Evolutionary conservation across 805 yeast genomes (phyloP), one percentile per base, ranked within the genome.

Genomic region (Starmerella bombi): DNA sequence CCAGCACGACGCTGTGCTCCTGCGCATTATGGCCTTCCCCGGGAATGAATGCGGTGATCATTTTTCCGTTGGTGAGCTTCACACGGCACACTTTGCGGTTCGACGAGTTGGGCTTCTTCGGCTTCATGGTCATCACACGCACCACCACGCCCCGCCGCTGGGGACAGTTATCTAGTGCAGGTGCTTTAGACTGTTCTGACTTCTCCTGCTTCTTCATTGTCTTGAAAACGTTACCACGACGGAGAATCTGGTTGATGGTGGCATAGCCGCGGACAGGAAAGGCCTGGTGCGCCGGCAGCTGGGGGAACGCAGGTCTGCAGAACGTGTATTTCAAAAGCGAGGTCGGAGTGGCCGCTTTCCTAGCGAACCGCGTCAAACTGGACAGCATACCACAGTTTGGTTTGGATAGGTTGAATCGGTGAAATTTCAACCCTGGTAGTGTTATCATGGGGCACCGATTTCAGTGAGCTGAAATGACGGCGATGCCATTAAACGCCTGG

Each of bases 11-110:
- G 56, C 93, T 82, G 64, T 91, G 99, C 61, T 91, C 99, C 66
- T 91, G 97, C 18, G 93, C 66, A 57, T 91, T 91, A 62, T 91
- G 98, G 17, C 99, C 98, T 59, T 91, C 96, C 41, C 99, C 99
- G 14, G 96, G 95, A 43, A 91, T 91, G 59, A 85, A 86, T 1
- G 95, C 95, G 34, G 88, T 77, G 15, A 91, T 73, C 37, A 82
- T 77, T 50, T 77, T 79, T 21, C 97, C 98, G 54, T 82, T 88
- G 9, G 93, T 73, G 46, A 91, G 69, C 62, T 94, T 74, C 18
- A 91, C 97, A 67, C 97, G 80, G 49, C 93, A 85, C 35, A 93
- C 94, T 61, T 91, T 91, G 65, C 99, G 74, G 64, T 86, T 88
- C 16, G 99, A 96, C 33, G 97, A 88, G 66, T 91, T 91, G 27